Base-by-base conservation (phyloP, 306 rosid genomes). In the Geum urbanum region DNA sequence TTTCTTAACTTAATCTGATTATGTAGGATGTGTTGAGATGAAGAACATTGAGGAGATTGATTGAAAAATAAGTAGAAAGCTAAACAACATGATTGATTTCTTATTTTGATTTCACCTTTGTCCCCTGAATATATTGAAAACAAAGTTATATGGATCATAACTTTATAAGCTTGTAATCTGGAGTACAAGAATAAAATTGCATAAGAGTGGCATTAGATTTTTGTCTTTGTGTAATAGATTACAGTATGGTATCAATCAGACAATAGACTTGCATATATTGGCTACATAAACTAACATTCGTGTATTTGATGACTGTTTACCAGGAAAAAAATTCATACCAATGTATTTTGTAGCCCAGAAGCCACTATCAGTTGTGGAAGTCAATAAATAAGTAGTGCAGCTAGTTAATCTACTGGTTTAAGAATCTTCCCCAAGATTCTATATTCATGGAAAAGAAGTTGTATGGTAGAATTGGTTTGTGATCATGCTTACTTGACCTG, bases 291-390 rank as follows among this genome's bases (percentile, higher is more conserved):
- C 43, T 58, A 43, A 58, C 63, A 27, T 12, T 27, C 20, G 13
- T 24, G 41, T 59, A 62, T 16, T n/a, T 50, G 57, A 56, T 58
- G 52, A 15, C 4, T 39, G 44, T 60, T 60, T 81, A 72, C 56
- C 88, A 91, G 99, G 95, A 91, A 49, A 67, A 97, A 91, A 81
- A 91, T 94, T 94, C 82, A 94, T 97, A 5, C 97, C 98, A 18
- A 74, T 90, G 95, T 94, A 94, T 78, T 94, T 94, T 83, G 72
- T 94, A 91, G 99, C 85, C 2, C 83, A 86, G 78, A 94, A 94
- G 86, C 95, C 96, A 12, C 63, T 57, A 49, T 77, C 88, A 22
- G 85, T 13, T 55, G 39, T 39, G 32, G 63, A n/a, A n/a, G n/a
- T n/a, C n/a, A n/a, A n/a, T n/a, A n/a, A 72, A 24, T 0, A 54